Evolutionary conservation across 345 rosid genomes (phyloP), one percentile per base, ranked within the genome.

Genomic region (Gossypium longicalyx): DNA sequence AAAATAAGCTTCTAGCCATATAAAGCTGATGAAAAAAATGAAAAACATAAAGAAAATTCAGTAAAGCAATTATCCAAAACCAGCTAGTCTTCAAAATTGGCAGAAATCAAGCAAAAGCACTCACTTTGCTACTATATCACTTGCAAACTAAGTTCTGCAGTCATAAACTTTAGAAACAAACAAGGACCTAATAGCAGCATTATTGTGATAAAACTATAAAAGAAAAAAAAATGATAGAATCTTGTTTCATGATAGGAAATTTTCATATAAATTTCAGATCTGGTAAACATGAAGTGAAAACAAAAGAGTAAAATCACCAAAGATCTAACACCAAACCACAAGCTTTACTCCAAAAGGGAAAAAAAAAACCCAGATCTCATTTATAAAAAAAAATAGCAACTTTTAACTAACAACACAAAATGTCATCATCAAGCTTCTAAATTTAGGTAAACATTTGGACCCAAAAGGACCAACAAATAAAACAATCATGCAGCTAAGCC

Each of bases 331-430:
- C 62, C 54, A 77, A 77, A 61, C 38, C 51, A 54, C 53, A 69
- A 20, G 74, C 53, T 34, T 72, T 10, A 27, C 43, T 63, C 60
- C 29, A 78, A 76, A 71, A 25, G n/a, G 74, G 65, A 25, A 51
- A 60, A 65, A 34, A 58, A 60, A 74, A 79, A 20, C 78, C 79
- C 82, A 79, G 84, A 81, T 86, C 86, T 77, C 65, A 73, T 75
- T 22, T 3, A 72, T 22, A 2, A 58, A 12, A 20, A 57, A 10
- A 19, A 20, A 34, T 10, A 11, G 62, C 29, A 20, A 57, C 62
- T 57, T 43, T n/a, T 38, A 78, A 75, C 59, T 73, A 34, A 56
- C 58, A 72, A 65, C 54, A 22, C 61, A 45, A 73, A 56, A 48
- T 25, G 58, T 19, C 60, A 73, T 60, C 22, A 62, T 57, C 56